Evolutionary conservation across 352 stramenopile species (phyloP).

Genomic region (Pythium oligandrum): DNA sequence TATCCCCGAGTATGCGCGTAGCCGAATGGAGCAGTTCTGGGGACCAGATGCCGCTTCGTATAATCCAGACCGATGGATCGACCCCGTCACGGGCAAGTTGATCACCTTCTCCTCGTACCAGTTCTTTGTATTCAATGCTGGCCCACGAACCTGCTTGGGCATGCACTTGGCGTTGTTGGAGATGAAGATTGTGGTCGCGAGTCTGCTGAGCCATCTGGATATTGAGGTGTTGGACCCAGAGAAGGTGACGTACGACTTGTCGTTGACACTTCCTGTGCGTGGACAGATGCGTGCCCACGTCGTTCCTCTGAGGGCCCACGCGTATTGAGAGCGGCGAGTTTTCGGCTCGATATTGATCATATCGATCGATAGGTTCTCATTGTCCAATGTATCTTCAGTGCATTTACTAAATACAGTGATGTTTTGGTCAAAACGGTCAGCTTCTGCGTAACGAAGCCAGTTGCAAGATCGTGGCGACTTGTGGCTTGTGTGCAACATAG

Average conservation of each 20-base stretch:
- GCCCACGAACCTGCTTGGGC: conserved; percentile 64
- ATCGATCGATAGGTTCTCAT: too few relatives aligned
- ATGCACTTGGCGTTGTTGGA: conserved; percentile 75
- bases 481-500: too few relatives aligned
- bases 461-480: too few relatives aligned
- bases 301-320: too few relatives aligned
- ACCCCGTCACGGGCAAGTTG: conserved; percentile 26
- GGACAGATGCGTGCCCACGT: neutral
- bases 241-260: conserved; percentile 40
- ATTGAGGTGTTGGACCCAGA: conserved; percentile 30
- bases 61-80: conserved; percentile 66
- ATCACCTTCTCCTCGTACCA: conserved; percentile 45
- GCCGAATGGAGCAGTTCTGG: conserved; percentile 53
- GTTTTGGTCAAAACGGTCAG: too few relatives aligned
- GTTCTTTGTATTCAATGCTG: conserved; percentile 70
- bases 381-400: too few relatives aligned
- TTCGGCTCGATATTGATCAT: conserved; percentile 10
- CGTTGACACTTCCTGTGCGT: conserved; percentile 43
- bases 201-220: conserved; percentile 56
- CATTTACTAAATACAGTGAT: too few relatives aligned
- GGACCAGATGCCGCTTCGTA: conserved; percentile 49
- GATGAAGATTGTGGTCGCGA: conserved; percentile 69
- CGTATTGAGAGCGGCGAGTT: conserved; percentile 21
- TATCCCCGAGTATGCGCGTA: conserved; percentile 49
- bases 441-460: too few relatives aligned